These are phyloP conservation scores for Lipomyces yamanashiensis DNA, from an alignment of 805 yeast species.

Conservation along the genomic window DNA sequence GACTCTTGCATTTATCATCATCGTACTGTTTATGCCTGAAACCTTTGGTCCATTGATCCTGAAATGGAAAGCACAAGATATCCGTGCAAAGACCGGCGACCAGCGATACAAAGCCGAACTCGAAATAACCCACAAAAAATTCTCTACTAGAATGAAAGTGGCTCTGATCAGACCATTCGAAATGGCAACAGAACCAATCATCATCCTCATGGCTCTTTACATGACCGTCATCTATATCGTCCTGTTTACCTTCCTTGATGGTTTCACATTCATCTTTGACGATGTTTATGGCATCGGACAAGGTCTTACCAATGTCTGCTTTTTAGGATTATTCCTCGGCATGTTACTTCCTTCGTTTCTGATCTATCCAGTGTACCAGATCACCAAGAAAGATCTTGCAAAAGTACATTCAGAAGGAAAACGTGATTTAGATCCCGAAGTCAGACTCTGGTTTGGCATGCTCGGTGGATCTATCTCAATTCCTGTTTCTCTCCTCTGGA, in stretches of 20 bases:
- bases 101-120: conserved; percentile 49
- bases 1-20: conserved; percentile 48
- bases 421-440: conserved; percentile 51
- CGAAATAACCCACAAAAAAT: conserved; percentile 47
- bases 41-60: conserved; percentile 84
- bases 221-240: conserved; percentile 62
- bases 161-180: conserved; percentile 60
- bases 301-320: conserved; percentile 26
- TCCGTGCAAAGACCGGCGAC: conserved; percentile 56
- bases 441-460: conserved; percentile 54
- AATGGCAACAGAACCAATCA: conserved; percentile 60
- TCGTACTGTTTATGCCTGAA: conserved; percentile 66
- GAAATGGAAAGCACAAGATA: conserved; percentile 64
- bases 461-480: conserved; percentile 55
- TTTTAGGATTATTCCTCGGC: conserved; percentile 27
- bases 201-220: conserved; percentile 58
- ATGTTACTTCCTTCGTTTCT: conserved; percentile 18
- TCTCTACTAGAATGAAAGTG: conserved; percentile 49
- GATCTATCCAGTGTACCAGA: conserved; percentile 23
- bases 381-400: conserved; percentile 17
- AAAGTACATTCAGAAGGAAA: conserved; percentile 22
- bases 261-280: conserved; percentile 60
- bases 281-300: conserved; percentile 52
- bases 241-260: conserved; percentile 62
- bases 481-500: conserved; percentile 55